Evolutionary conservation across 306 rosid genomes (phyloP), one percentile per base, ranked within the genome.

Genomic region (Echinosophora koreensis): DNA sequence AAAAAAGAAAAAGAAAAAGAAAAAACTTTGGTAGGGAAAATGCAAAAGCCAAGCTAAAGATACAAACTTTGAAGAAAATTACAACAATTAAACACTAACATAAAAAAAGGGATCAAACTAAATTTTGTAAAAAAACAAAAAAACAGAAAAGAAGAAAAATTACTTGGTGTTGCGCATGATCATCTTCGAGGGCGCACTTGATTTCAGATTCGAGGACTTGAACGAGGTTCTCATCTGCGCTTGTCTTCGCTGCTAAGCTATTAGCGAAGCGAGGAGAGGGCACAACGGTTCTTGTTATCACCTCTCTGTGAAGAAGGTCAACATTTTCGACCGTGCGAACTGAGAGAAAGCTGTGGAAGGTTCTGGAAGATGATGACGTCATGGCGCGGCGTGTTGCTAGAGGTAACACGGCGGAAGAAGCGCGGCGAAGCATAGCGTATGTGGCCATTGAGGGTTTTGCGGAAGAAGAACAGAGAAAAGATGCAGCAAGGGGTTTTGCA

Each of bases 361-460:
- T 63, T 80, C 89, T 92, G 16, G 85, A 69, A 49, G 94, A 82
- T 5, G 89, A 66, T 6, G 92, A 72, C 2, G 81, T 79, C 1
- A 16, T 14, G 8, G 82, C 32, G 16, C 95, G 89, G 73, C 81
- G 32, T 2, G 83, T 81, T 1, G 81, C 87, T 2, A 84, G 73
- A 37, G 97, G 85, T 5, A 92, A 22, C 2, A 68, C 77, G 47
- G 90, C 72, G n/a, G 84, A 60, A 66, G 93, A 68, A 7, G 86
- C 89, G 18, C 91, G 87, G 76, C 97, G 97, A 2, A 94, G 88
- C 17, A 80, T n/a, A 27, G 91, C 81, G 87, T 59, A 77, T 42
- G 89, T 60, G 30, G 92, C 88, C 95, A 89, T 92, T 84, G 55
- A 13, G 18, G 69, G 62, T 15, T 65, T 49, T 28, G 50, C 22